These are phyloP conservation scores for Paraglomus occultum DNA, from an alignment of 192 early-diverging fungal genomes.

Conservation along the genomic window DNA sequence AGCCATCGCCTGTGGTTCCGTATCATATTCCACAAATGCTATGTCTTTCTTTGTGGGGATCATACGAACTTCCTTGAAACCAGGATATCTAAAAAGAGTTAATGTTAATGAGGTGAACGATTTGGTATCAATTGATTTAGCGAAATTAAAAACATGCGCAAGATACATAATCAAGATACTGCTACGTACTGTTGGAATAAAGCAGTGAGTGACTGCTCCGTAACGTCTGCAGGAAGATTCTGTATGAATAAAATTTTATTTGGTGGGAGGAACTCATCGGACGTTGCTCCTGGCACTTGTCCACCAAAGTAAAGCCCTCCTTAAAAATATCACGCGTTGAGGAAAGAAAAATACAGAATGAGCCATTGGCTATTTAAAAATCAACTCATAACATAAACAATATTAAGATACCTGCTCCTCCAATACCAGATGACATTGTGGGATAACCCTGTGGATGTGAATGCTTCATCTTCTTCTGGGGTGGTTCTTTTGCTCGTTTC, in stretches of 20 bases:
- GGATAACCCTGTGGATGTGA: neutral
- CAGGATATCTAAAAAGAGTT: conserved; percentile 56
- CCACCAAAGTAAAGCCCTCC: conserved; percentile 25
- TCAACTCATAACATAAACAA: neutral
- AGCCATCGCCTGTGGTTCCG: conserved; percentile 74
- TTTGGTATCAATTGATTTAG: neutral
- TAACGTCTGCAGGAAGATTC: conserved; percentile 72
- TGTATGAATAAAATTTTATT: conserved; percentile 96
- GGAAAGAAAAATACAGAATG: neutral
- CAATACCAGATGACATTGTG: neutral
- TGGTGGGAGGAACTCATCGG: conserved; percentile 77
- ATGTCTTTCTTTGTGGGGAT: conserved; percentile 89
- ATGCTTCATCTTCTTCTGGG: conserved; percentile 19
- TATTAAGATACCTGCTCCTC: conserved; percentile 13
- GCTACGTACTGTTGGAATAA: conserved; percentile 73
- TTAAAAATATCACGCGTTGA: conserved; percentile 10
- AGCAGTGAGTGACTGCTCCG: conserved; percentile 56
- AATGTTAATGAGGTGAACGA: neutral
- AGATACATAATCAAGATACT: no score
- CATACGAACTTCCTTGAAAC: conserved; percentile 95
- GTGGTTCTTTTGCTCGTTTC: conserved; percentile 30
- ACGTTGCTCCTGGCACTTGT: conserved; percentile 43
- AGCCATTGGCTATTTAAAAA: neutral
- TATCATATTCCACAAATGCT: conserved; percentile 96
- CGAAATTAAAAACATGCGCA: neutral